phyloP scores from a whole-genome alignment of 2,329 filamentous ascomycete species.

The Immersiporthe knoxdaviesiana region DNA sequence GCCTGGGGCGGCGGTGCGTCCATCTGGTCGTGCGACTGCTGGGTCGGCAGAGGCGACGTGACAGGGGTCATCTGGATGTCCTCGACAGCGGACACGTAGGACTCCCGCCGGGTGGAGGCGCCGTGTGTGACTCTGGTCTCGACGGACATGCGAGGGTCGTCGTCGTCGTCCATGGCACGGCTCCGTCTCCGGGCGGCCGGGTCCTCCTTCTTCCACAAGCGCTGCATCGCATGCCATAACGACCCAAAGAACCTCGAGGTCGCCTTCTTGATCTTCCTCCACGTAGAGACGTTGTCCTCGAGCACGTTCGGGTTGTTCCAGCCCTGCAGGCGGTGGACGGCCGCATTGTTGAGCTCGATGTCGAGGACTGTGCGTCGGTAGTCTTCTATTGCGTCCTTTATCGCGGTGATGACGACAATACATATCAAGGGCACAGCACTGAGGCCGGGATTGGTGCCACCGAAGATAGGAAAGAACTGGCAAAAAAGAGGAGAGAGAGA shows the following conservation, averaged over 20 bases:
- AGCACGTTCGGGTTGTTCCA: slow-evolving; percentile 94
- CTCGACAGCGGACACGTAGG: slow-evolving; percentile 60
- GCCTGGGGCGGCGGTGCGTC: slow-evolving; percentile 38
- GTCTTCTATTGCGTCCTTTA: slow-evolving; percentile 96
- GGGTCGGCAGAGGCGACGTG: slow-evolving; percentile 70
- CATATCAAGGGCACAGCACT: slow-evolving; percentile 91
- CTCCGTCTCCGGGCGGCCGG: slow-evolving; percentile 54
- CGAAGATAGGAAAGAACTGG: slow-evolving; percentile 96
- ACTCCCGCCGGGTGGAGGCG: slow-evolving; percentile 51
- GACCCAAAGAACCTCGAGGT: slow-evolving; percentile 64
- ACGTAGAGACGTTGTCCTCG: slow-evolving; percentile 81
- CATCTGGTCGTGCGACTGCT: slow-evolving; percentile 39
- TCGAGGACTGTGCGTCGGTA: slow-evolving; percentile 90
- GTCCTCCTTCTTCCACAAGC: slow-evolving; percentile 52
- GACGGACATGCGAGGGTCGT: slow-evolving; percentile 65
- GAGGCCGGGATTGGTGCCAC: slow-evolving; percentile 84
- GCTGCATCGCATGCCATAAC: slow-evolving; percentile 53
- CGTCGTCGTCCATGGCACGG: slow-evolving; percentile 55
- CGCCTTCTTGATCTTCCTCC: slow-evolving; percentile 91
- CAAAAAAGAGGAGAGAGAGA: too few relatives aligned
- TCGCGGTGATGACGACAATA: slow-evolving; percentile 82
- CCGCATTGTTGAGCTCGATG: slow-evolving; percentile 93
- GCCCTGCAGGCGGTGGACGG: slow-evolving; percentile 84
- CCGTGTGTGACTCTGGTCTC: slow-evolving; percentile 62
- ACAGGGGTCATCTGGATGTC: slow-evolving; percentile 97